Evolutionary conservation across 306 rosid genomes (phyloP).

Genomic region (Casuarina equisetifolia): DNA sequence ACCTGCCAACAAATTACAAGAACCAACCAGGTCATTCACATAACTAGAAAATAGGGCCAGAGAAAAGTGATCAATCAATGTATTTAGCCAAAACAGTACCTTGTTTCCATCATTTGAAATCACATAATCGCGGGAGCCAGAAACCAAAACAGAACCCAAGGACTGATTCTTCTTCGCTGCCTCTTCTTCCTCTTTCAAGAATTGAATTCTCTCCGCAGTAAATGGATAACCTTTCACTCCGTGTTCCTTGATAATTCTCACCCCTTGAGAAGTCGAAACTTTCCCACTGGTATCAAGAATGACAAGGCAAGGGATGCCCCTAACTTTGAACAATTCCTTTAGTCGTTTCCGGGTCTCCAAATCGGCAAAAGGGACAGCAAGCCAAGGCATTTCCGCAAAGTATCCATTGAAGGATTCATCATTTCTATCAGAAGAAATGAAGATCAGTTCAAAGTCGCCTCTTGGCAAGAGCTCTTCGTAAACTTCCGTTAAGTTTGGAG

Average conservation of each 20-base stretch:
- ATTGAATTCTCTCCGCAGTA: constrained; percentile 29
- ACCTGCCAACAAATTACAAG: constrained; percentile 26
- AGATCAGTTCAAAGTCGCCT: constrained; percentile 46
- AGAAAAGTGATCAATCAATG: neutral
- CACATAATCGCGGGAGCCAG: constrained; percentile 44
- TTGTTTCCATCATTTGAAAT: constrained; percentile 37
- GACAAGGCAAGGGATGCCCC: constrained; percentile 49
- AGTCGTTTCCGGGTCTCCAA: constrained; percentile 34
- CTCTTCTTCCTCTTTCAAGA: constrained; percentile 37
- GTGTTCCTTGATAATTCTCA: constrained; percentile 31
- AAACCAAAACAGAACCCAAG: constrained; percentile 45
- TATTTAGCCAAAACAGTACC: constrained; percentile 22
- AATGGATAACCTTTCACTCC: constrained; percentile 53
- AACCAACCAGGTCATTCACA: neutral
- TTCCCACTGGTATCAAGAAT: constrained; percentile 40
- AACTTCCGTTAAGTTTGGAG: constrained; percentile 40
- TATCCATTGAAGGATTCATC: constrained; percentile 40
- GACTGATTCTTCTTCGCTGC: constrained; percentile 35
- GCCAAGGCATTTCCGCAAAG: constrained; percentile 66
- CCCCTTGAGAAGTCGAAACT: constrained; percentile 34
- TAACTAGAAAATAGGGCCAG: neutral
- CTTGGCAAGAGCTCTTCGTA: constrained; percentile 38
- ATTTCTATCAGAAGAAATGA: constrained; percentile 46
- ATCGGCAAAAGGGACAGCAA: constrained; percentile 39
- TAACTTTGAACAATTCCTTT: constrained; percentile 41